Conservation (phyloP, 129 eudicot genomes). For the Flaveria ramosissima region DNA sequence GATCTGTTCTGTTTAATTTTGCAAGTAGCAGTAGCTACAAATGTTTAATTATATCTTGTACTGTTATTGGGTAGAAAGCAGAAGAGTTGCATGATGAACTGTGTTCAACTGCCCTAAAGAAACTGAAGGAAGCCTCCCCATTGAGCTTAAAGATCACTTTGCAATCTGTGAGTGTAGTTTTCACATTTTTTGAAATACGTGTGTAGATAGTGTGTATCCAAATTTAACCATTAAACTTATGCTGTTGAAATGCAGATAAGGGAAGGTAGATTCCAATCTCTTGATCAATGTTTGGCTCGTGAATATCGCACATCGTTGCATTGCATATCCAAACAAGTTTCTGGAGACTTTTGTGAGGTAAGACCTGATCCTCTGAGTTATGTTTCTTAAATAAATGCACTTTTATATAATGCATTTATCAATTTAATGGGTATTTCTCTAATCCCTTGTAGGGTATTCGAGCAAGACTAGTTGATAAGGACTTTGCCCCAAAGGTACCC, state of each 20-base stretch:
- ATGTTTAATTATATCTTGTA: neutral
- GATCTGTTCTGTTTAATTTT: neutral
- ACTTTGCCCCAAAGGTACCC: constrained; percentile 82
- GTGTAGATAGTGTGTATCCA: neutral
- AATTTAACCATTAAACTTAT: neutral
- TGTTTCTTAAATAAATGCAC: neutral
- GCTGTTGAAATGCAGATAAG: constrained; percentile 55
- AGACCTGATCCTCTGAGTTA: neutral
- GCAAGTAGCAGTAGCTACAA: neutral
- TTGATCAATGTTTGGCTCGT: constrained; percentile 74
- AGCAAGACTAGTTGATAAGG: constrained; percentile 85
- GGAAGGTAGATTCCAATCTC: constrained; percentile 82
- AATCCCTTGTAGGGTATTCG: constrained; percentile 67
- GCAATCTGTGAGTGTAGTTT: constrained; percentile 62
- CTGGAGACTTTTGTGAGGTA: constrained; percentile 86
- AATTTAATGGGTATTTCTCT: neutral
- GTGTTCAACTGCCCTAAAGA: constrained; percentile 54
- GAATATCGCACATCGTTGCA: constrained; percentile 66
- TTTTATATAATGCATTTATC: neutral
- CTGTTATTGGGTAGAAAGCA: constrained; percentile 27
- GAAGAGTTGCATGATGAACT: constrained; percentile 49
- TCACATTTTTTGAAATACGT: neutral
- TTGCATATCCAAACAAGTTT: constrained; percentile 59
- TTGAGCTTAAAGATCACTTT: constrained; percentile 85
- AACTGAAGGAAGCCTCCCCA: constrained; percentile 80